Percentiles rank a stretch among this genome's conserved stretches.
phyloP scores from a whole-genome alignment of 352 stramenopile genomes.

The Pythium monospermum region DNA sequence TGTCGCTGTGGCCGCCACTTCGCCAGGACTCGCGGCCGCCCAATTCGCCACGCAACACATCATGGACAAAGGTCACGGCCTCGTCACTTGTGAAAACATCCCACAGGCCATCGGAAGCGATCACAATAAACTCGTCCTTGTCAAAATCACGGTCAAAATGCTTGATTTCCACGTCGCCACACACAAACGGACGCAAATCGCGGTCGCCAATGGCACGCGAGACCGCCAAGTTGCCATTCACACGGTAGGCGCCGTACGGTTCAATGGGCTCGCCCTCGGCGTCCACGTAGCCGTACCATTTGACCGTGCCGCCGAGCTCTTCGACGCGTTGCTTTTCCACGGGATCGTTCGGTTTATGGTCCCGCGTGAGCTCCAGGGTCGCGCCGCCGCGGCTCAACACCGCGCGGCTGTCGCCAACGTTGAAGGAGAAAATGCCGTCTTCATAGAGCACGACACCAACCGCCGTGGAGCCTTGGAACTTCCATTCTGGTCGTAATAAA shows the following conservation, averaged over 20 bases:
- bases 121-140: conserved; percentile 90
- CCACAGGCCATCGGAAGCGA: conserved; percentile 92
- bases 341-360: conserved; percentile 89
- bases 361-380: conserved; percentile 67
- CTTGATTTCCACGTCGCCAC: conserved; percentile 73
- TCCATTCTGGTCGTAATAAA: conserved; percentile 65
- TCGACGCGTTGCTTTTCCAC: conserved; percentile 72
- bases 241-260: conserved; percentile 86
- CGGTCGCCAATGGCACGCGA: conserved; percentile 89
- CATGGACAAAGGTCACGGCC: conserved; percentile 88
- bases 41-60: conserved; percentile 81
- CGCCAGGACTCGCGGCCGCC: conserved; percentile 77
- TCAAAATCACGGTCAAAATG: conserved; percentile 69
- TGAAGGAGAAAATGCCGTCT: conserved; percentile 78
- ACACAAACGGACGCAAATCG: conserved; percentile 83
- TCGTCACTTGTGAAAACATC: conserved; percentile 92
- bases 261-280: conserved; percentile 78
- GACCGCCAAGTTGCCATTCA: conserved; percentile 92
- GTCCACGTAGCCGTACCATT: conserved; percentile 89
- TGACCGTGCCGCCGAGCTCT: conserved; percentile 75
- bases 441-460: conserved; percentile 69
- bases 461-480: conserved; percentile 73
- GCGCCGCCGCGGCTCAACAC: conserved; percentile 86
- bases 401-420: conserved; percentile 94
- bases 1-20: conserved; percentile 75